Conservation (phyloP, 1,284 basidiomycete genomes). For the Apiotrichum brassicae region DNA sequence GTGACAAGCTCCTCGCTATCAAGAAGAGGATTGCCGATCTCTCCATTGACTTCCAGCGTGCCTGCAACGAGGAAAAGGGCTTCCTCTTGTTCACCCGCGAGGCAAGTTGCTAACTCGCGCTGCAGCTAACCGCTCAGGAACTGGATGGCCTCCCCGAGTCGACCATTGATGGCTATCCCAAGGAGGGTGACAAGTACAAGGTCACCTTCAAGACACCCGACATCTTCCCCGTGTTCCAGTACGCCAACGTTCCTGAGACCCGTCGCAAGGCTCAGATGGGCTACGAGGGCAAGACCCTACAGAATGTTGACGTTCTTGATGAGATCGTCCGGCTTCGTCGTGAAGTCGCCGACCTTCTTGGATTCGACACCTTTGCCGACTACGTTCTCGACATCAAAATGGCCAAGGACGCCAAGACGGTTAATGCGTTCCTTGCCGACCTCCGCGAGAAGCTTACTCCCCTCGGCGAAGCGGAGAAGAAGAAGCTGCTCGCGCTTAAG, state of each 20-base stretch:
- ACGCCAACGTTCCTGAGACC: slow-evolving; percentile 17
- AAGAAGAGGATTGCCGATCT: slow-evolving; percentile 17
- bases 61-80: slow-evolving; percentile 20
- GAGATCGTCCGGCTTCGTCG: slow-evolving; percentile 16
- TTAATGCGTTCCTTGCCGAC: slow-evolving; percentile 16
- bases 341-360: slow-evolving; percentile 16
- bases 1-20: slow-evolving; percentile 14
- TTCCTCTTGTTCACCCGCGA: slow-evolving; percentile 15
- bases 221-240: slow-evolving; percentile 16
- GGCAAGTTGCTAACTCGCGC: neutral
- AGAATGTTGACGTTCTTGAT: slow-evolving; percentile 15
- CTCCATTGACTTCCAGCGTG: slow-evolving; percentile 19
- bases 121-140: neutral
- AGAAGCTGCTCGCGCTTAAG: slow-evolving; percentile 16
- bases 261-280: slow-evolving; percentile 14
- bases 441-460: slow-evolving; percentile 16
- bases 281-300: slow-evolving; percentile 16
- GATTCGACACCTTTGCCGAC: slow-evolving; percentile 17
- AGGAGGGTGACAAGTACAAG: slow-evolving; percentile 18
- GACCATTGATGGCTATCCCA: slow-evolving; percentile 10
- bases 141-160: slow-evolving; percentile 17
- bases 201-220: slow-evolving; percentile 21
- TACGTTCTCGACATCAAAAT: slow-evolving; percentile 22
- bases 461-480: slow-evolving; percentile 15
- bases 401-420: slow-evolving; percentile 19